These are phyloP conservation scores for Dactylonectria macrodidyma DNA, from an alignment of 2,329 filamentous ascomycete species.

Conservation along the genomic window DNA sequence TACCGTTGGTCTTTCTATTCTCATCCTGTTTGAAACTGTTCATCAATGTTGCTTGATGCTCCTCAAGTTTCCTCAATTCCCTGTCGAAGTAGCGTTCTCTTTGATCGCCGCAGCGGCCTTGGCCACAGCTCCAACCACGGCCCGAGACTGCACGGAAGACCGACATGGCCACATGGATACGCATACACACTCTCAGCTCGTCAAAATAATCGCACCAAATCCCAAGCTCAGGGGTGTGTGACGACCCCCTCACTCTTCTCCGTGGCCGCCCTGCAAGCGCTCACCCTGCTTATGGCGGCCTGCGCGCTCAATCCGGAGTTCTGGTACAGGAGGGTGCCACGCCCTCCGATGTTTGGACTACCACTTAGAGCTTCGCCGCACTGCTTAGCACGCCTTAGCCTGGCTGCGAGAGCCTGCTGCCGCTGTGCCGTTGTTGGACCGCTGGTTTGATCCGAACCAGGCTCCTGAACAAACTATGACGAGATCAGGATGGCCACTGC, in stretches of 20 bases:
- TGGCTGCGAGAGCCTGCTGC: constrained; percentile 16
- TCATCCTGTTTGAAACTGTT: background rate
- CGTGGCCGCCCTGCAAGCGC: constrained; percentile 17
- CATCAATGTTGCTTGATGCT: background rate
- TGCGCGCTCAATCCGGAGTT: constrained; percentile 37
- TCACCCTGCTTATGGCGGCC: constrained; percentile 6
- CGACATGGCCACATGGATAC: background rate
- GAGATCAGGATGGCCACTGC: constrained; percentile 31
- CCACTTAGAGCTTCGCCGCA: constrained; percentile 22
- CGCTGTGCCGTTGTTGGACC: constrained; percentile 32
- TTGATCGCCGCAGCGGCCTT: constrained; percentile 7
- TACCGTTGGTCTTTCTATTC: background rate
- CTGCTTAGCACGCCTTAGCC: constrained; percentile 13
- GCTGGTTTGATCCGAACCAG: constrained; percentile 39
- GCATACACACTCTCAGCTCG: constrained; percentile 16
- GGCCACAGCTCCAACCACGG: constrained; percentile 8
- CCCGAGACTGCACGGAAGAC: constrained; percentile 5
- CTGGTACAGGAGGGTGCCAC: constrained; percentile 36
- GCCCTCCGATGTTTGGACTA: constrained; percentile 26
- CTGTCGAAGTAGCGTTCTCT: constrained; percentile 1
- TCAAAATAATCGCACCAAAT: constrained; percentile 16
- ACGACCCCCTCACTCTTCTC: constrained; percentile 8
- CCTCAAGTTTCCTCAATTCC: background rate
- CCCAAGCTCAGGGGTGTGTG: constrained; percentile 19
- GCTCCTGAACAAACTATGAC: constrained; percentile 24